Evolutionary conservation across 2,329 filamentous ascomycete genomes (phyloP), one percentile per base, ranked within the genome.

Genomic region (Arthroderma uncinatum): DNA sequence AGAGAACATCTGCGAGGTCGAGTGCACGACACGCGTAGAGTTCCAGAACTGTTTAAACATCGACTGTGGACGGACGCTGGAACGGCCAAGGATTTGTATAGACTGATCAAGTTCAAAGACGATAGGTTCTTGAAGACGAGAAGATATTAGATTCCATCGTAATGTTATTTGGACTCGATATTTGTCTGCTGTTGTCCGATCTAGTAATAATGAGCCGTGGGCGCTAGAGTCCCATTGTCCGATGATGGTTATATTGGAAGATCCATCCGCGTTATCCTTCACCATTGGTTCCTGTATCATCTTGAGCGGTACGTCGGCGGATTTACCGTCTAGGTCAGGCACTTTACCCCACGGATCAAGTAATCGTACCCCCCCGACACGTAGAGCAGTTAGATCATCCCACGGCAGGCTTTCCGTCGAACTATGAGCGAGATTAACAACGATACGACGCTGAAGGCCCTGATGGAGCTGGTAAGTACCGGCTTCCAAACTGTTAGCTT

Each of bases 201-300:
- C 91, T n/a, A 98, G 82, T 12, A 97, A 78, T n/a, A 95, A 77
- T 4, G 93, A 96, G 61, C 84, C 85, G 71, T 98, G 93, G 63
- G 93, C 78, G 66, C 90, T 95, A 0, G 92, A 96, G 68, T 98
- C 93, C 93, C 93, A 98, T 67, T 97, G 91, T 0, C 87, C 90
- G n/a, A 86, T 80, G 44, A 97, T 78, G 1, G 86, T 91, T 37
- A 96, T 84, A 68, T 86, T 90, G 36, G 85, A 86, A 0, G 91
- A 96, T 37, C 93, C 93, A 68, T 97, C 94, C 23, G 88, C 83
- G 67, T 96, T 94, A 58, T 87, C 84, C 61, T 86, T 87, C 62
- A 95, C 85, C 57, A 84, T 79, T 0, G 93, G 92, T 52, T 86
- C 83, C 33, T 86, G 82, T 2, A 90, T 79, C 48, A 95, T 78